A percentile compares a stretch with the other conserved stretches of the same genome.
Conservation (phyloP, 176 grass and related monocot genomes). For the Zea luxurians region DNA sequence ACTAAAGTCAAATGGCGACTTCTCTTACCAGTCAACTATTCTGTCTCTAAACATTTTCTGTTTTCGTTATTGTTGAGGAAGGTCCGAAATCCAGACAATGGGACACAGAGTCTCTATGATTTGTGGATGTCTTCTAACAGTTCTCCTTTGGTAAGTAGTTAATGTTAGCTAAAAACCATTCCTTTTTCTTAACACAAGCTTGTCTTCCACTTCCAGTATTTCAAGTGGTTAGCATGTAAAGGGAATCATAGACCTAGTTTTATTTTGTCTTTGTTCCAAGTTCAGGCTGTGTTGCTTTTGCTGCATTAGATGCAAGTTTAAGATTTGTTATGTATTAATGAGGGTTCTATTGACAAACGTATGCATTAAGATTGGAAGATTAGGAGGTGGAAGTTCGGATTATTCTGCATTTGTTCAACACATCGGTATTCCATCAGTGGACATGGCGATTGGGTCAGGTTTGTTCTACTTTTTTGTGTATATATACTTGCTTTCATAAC, state of each 20-base stretch:
- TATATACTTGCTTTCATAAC: constrained; percentile 4
- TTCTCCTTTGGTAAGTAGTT: constrained; percentile 53
- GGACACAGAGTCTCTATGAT: constrained; percentile 67
- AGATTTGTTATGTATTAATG: constrained; percentile 26
- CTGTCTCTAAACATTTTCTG: background rate
- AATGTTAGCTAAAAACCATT: constrained; percentile 21
- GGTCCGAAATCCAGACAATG: constrained; percentile 84
- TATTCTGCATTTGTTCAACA: constrained; percentile 90
- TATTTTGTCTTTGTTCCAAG: background rate
- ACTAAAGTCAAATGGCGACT: background rate
- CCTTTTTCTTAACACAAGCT: background rate
- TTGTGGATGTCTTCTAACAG: constrained; percentile 60
- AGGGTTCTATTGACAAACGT: constrained; percentile 18
- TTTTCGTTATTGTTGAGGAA: constrained; percentile 43
- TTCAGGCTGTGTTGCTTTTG: background rate
- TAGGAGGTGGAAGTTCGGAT: constrained; percentile 83
- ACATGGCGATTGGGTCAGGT: constrained; percentile 77
- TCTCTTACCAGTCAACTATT: background rate
- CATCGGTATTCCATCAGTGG: constrained; percentile 71
- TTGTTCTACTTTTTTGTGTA: constrained; percentile 22
- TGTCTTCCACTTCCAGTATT: constrained; percentile 19
- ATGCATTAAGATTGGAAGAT: constrained; percentile 72
- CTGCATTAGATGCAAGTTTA: constrained; percentile 21
- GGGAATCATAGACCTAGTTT: background rate
- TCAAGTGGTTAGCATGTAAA: background rate